A percentile compares a stretch with the other conserved stretches of the same genome.
These are phyloP conservation scores for Papilionanthe hybrid DNA, from an alignment of 116 monocot species.

Conservation along the genomic window DNA sequence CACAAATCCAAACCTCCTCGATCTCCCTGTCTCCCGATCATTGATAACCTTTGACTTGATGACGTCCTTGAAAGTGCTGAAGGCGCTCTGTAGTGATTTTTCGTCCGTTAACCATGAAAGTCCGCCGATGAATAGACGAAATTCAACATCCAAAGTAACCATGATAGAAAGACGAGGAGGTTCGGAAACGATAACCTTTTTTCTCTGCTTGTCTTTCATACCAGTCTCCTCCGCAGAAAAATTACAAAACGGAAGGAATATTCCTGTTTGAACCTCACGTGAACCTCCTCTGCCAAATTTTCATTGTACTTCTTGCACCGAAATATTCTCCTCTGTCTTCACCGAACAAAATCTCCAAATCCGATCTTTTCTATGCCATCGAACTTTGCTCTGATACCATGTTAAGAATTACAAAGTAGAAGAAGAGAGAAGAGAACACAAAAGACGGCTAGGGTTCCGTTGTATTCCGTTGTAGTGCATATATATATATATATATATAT, in stretches of 20 bases:
- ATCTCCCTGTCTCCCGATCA: conserved; percentile 71
- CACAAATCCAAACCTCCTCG: conserved; percentile 77
- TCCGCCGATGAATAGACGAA: conserved; percentile 75
- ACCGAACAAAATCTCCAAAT: too few species aligned
- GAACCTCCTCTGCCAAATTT: too few species aligned
- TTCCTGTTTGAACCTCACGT: too few species aligned
- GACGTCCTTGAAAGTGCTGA: conserved; percentile 68
- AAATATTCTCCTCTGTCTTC: too few species aligned
- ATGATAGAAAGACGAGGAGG: conserved; percentile 6
- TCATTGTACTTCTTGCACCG: too few species aligned
- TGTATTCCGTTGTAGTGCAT: too few species aligned
- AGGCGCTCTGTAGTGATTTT: conserved; percentile 59
- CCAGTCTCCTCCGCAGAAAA: too few species aligned
- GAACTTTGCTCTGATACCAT: too few species aligned
- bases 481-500: too few species aligned
- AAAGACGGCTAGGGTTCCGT: conserved; percentile 17
- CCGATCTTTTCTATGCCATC: too few species aligned
- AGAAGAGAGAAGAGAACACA: neutral
- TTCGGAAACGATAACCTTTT: neutral
- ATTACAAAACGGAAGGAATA: too few species aligned
- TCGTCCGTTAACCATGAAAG: conserved; percentile 83
- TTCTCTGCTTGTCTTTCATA: too few species aligned
- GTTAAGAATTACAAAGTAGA: neutral
- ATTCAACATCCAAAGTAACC: conserved; percentile 45
- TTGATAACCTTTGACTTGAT: conserved; percentile 71